Base-by-base conservation (phyloP, 495 filamentous ascomycete genomes). In the Mycothermus thermophilus region DNA sequence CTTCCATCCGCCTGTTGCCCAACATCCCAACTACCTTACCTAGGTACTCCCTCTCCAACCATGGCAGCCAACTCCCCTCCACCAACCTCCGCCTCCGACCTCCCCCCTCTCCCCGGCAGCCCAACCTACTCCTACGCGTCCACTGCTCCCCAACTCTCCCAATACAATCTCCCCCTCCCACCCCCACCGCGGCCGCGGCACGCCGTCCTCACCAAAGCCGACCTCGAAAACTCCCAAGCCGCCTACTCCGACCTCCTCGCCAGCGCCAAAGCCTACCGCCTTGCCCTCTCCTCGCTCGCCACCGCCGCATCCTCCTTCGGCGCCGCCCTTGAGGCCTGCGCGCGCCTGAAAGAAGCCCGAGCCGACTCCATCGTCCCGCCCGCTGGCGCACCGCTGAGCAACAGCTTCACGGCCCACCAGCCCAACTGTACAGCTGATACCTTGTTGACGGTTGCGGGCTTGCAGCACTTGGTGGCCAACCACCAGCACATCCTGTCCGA, bases 401-500 rank as follows among this genome's bases (percentile, higher is more conserved):
- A 64, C 44, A 63, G 52, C 41, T 67, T 70, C 50, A 57, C 26
- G 19, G 8, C 33, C 36, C 7, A n/a, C 17, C 6, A 14, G 27
- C 9, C 10, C 28, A 2, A 55, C 12, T 75, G 73, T 54, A 77
- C 72, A 1, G 74, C 71, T 7, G 72, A 76, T 50, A 59, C 61
- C 15, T 51, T 78, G 12, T 52, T 78, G 22, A 63, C 67, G 23
- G 65, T 69, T 8, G 65, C 67, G 23, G 74, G 74, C n/a, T 57
- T 78, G 27, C 74, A 78, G 43, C 71, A 78, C 42, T 54, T 78
- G 17, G 64, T 77, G 14, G 72, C 71, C 9, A 78, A 76, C 50
- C 74, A 78, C 51, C 71, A 74, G 48, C 69, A 76, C 40, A 75
- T 78, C 39, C 58, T 78, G 0, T 63, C 57, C 15, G 73, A 78